These are phyloP conservation scores for Dothidotthia symphoricarpi DNA, from an alignment of 2,329 filamentous ascomycete species.

Conservation along the genomic window DNA sequence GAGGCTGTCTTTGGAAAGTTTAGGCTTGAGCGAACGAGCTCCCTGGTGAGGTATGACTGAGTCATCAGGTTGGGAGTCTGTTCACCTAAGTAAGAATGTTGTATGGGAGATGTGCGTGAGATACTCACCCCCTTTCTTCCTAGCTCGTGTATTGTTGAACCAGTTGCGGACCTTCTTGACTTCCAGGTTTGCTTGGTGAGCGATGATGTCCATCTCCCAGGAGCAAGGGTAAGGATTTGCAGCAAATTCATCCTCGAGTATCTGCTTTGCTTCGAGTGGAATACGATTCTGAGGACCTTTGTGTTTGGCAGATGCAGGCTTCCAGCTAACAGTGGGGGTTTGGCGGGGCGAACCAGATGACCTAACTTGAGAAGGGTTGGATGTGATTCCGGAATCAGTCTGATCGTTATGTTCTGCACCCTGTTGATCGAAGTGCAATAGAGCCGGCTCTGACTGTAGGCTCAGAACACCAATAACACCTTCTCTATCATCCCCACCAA, in stretches of 20 bases:
- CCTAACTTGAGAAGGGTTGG: background rate
- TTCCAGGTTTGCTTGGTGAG: constrained; percentile 38
- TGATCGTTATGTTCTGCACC: background rate
- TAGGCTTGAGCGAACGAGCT: constrained; percentile 16
- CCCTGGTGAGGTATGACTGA: constrained; percentile 6
- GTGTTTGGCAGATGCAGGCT: constrained; percentile 35
- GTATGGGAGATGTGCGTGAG: too few relatives aligned
- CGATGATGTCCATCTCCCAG: constrained; percentile 40
- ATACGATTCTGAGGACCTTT: constrained; percentile 35
- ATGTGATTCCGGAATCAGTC: background rate
- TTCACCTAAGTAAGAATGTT: constrained; percentile 4
- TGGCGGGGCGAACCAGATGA: constrained; percentile 10
- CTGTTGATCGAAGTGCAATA: background rate
- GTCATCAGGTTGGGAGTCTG: constrained; percentile 8
- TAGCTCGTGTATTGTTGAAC: constrained; percentile 39
- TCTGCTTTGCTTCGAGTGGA: constrained; percentile 31
- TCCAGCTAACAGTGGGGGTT: constrained; percentile 18
- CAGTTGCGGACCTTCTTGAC: constrained; percentile 38
- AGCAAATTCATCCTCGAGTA: constrained; percentile 38
- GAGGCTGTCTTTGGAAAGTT: constrained; percentile 33
- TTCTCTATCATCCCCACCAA: constrained; percentile 1
- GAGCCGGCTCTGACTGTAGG: background rate
- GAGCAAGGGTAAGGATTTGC: constrained; percentile 37
- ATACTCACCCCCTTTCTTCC: constrained; percentile 31
- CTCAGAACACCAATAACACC: background rate